These are phyloP conservation scores for Phyllosticta capitalensis DNA, from an alignment of 2,329 filamentous ascomycete species.

Conservation along the genomic window DNA sequence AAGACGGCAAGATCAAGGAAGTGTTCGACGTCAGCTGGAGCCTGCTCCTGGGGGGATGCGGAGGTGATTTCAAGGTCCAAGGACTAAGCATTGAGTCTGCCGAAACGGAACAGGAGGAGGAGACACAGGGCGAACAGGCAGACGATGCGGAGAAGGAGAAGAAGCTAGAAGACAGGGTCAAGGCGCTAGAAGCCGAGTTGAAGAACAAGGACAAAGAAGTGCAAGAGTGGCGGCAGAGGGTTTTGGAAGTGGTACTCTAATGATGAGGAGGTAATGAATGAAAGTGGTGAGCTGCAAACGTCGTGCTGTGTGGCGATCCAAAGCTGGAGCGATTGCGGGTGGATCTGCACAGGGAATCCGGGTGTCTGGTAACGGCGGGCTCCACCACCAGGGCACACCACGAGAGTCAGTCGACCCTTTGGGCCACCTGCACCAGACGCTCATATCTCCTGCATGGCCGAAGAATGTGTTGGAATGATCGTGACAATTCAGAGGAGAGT, in stretches of 20 bases:
- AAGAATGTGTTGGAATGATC: too few species aligned
- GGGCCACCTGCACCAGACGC: too few species aligned
- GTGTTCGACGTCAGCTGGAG: slow-evolving; percentile 37
- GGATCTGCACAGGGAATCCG: neutral
- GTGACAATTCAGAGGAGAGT: too few species aligned
- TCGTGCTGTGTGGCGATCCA: neutral
- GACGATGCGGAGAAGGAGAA: neutral
- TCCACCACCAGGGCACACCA: neutral
- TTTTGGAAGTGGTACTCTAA: slow-evolving; percentile 31
- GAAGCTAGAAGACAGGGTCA: slow-evolving; percentile 6
- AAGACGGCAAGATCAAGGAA: slow-evolving; percentile 21
- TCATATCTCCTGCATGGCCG: neutral
- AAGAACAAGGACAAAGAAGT: slow-evolving; percentile 25
- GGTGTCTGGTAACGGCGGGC: neutral
- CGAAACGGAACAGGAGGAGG: slow-evolving; percentile 10
- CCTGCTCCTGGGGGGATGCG: slow-evolving; percentile 31
- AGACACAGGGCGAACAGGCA: slow-evolving; percentile 2
- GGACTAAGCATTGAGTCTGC: slow-evolving; percentile 20
- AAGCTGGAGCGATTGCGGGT: too few species aligned
- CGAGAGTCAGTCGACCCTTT: neutral
- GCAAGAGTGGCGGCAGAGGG: slow-evolving; percentile 27
- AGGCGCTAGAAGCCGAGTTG: slow-evolving; percentile 20
- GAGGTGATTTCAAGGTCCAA: slow-evolving; percentile 35
- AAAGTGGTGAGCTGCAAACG: too few species aligned
- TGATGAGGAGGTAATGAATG: too few species aligned